Evolutionary conservation across 1,284 basidiomycete genomes (phyloP).

Genomic region (Apiotrichum veenhuisii): DNA sequence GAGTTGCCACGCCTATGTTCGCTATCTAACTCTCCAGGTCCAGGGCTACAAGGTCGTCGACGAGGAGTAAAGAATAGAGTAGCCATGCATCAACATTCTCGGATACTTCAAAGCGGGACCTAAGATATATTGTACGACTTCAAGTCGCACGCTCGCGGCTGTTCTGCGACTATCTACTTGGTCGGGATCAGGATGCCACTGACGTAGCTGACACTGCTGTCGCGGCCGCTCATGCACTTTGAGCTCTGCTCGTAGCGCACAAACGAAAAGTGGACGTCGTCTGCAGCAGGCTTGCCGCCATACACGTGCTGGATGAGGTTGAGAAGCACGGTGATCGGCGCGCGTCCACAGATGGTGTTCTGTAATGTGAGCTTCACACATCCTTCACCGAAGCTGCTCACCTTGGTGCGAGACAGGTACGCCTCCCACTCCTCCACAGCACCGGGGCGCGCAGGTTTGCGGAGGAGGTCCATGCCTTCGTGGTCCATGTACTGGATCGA

Average conservation of each 20-base stretch:
- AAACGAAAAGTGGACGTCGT: constrained; percentile 56
- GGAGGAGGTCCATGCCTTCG: constrained; percentile 39
- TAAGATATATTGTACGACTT: too few relatives aligned
- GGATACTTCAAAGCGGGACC: background rate
- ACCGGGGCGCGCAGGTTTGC: constrained; percentile 48
- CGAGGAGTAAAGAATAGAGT: constrained; percentile 30
- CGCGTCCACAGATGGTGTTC: constrained; percentile 96
- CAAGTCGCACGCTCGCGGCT: background rate
- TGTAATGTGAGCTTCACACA: constrained; percentile 32
- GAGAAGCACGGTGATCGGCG: constrained; percentile 89
- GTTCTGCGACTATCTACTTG: background rate
- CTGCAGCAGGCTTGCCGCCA: constrained; percentile 45
- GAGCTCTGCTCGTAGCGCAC: constrained; percentile 91
- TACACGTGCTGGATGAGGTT: constrained; percentile 67
- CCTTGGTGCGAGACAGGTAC: constrained; percentile 69
- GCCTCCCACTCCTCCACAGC: constrained; percentile 62
- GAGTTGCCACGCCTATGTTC: constrained; percentile 45
- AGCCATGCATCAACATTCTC: constrained; percentile 21
- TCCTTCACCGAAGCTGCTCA: constrained; percentile 17
- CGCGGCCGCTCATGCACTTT: constrained; percentile 61
- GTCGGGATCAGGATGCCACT: constrained; percentile 55
- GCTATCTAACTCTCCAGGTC: constrained; percentile 49
- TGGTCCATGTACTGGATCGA: constrained; percentile 52
- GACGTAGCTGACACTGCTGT: constrained; percentile 94
- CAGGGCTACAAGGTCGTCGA: constrained; percentile 59